Evolutionary conservation across 805 yeast genomes (phyloP), one percentile per base, ranked within the genome.

Genomic region (Lipomyces starkeyi): DNA sequence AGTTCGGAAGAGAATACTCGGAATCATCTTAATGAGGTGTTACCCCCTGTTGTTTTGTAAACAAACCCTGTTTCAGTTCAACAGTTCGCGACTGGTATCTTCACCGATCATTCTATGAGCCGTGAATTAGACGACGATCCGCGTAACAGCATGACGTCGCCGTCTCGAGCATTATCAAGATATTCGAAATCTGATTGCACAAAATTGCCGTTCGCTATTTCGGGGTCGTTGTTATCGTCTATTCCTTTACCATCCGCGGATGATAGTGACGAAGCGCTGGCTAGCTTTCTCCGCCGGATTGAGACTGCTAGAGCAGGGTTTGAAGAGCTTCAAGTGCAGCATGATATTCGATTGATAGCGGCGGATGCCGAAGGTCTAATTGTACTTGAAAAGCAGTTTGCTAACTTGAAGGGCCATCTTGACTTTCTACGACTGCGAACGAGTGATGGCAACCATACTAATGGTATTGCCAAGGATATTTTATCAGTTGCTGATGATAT

Each of bases 391-490:
- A 11, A 37, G 7, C 47, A 56, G 29, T 62, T 47, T 49, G 54
- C 34, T 6, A 37, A 27, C 27, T 53, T 68, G 13, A 49, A 22
- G 17, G 43, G 58, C 3, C 63, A 64, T 22, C 35, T 57, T 14
- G 67, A 64, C 34, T 62, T 62, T 47, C 58, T 66, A 22, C 60
- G 60, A 11, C 34, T n/a, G n/a, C 54, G 59, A 49, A 17, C 55
- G 13, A 32, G 29, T 37, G 59, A 20, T 0, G 25, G 34, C n/a
- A 25, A 43, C 34, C 55, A 52, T 17, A 60, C 20, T 32, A 57
- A 32, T n/a, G 29, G 27, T n/a, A 14, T 59, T 17, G 64, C 64
- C 1, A 61, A 63, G 58, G 57, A 29, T 20, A 59, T 63, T 25
- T 56, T 66, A 4, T 40, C 59, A 13, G 66, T 55, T 2, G 58